Percentiles rank a stretch among this genome's conserved stretches.
phyloP scores from a whole-genome alignment of 306 rosid genomes.

The Quercus aquifolioides region DNA sequence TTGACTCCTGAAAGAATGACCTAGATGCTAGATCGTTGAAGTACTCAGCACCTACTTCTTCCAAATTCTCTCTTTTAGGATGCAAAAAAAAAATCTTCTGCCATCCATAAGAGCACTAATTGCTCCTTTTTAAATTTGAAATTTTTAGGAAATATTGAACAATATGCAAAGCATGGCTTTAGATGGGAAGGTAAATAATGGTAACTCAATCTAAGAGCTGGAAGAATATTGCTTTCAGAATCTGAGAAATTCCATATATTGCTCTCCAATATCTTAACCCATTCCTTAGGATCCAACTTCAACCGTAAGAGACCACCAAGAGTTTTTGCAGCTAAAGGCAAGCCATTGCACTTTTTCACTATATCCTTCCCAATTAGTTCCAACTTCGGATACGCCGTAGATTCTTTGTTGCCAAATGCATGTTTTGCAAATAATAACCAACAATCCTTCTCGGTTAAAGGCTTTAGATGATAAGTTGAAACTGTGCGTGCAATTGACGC shows the following conservation, averaged over 20 bases:
- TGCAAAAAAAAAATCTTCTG: conserved; percentile 24
- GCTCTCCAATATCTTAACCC: conserved; percentile 8
- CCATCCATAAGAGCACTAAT: conserved; percentile 26
- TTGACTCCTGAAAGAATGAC: conserved; percentile 22
- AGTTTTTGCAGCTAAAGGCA: conserved; percentile 29
- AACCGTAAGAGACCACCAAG: conserved; percentile 19
- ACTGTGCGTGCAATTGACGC: conserved; percentile 1
- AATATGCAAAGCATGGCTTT: conserved; percentile 25
- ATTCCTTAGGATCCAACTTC: background rate
- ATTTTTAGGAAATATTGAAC: conserved; percentile 29
- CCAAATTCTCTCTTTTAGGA: background rate
- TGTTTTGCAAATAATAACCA: conserved; percentile 18
- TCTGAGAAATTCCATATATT: background rate
- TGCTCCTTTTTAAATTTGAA: background rate
- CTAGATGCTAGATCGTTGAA: conserved; percentile 22
- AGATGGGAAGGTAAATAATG: background rate
- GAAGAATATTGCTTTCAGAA: conserved; percentile 10
- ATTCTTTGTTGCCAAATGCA: conserved; percentile 5
- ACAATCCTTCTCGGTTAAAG: background rate
- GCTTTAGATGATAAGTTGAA: background rate
- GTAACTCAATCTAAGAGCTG: conserved; percentile 23
- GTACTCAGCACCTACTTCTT: conserved; percentile 5
- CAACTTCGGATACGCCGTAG: background rate
- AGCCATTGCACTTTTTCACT: conserved; percentile 24
- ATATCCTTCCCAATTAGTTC: conserved; percentile 21